These are phyloP conservation scores for Rutstroemia sydowiana DNA, from an alignment of 2,329 filamentous ascomycete genomes.

Conservation along the genomic window DNA sequence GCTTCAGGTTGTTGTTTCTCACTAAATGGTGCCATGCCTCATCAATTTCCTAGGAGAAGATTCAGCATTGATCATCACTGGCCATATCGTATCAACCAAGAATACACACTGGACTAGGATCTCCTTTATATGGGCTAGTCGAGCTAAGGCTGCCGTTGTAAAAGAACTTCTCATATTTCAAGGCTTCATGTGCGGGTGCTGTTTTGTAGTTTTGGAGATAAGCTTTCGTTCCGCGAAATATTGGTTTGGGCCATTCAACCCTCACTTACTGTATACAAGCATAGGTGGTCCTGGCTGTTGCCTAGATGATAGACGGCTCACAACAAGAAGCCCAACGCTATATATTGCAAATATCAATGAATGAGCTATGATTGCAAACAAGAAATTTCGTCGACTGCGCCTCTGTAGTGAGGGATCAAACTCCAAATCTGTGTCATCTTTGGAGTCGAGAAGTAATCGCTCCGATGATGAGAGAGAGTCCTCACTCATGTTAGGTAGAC, in stretches of 20 bases:
- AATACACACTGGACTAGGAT: constrained; percentile 1
- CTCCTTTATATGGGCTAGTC: background rate
- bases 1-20: background rate
- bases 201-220: background rate
- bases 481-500: background rate
- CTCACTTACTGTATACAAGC: background rate
- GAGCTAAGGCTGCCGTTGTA: background rate
- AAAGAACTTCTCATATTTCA: constrained; percentile 3
- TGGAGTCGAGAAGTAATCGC: background rate
- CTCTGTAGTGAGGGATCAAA: background rate
- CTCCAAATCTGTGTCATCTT: background rate
- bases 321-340: background rate
- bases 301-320: background rate
- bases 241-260: background rate
- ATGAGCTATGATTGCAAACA: background rate
- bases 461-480: background rate
- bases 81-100: background rate
- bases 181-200: background rate
- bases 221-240: background rate
- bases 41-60: background rate
- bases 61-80: background rate
- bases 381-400: background rate
- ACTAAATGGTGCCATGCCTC: background rate
- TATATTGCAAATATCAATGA: background rate
- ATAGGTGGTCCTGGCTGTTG: background rate